These are phyloP conservation scores for Talaromyces wortmannii DNA, from an alignment of 495 filamentous ascomycete species.

Conservation along the genomic window DNA sequence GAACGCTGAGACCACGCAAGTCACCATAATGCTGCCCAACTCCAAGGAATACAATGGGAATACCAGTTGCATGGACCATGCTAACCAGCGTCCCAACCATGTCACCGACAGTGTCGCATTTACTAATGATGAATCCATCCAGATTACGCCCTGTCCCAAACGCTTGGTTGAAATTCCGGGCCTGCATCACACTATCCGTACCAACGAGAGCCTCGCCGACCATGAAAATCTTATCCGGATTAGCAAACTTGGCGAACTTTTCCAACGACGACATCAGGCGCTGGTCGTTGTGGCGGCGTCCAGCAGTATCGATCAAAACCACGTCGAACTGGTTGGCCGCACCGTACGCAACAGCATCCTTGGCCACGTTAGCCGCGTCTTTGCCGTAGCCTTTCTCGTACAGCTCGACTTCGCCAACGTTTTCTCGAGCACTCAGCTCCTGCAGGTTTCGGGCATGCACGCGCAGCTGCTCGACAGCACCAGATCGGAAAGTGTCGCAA, in stretches of 20 bases:
- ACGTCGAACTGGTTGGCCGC: conserved; percentile 75
- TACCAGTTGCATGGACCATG: conserved; percentile 95
- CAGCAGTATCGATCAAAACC: conserved; percentile 94
- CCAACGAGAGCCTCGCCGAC: conserved; percentile 96
- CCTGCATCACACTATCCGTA: conserved; percentile 89
- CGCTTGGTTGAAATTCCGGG: conserved; percentile 86
- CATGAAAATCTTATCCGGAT: conserved; percentile 98
- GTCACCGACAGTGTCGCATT: conserved; percentile 97
- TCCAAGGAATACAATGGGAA: conserved; percentile 89
- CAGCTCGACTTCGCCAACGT: conserved; percentile 70
- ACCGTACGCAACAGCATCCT: conserved; percentile 81
- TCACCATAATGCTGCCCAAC: conserved; percentile 97
- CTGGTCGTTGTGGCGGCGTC: conserved; percentile 89
- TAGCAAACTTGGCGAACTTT: conserved; percentile 93
- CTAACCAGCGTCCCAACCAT: conserved; percentile 97
- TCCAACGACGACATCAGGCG: conserved; percentile 91
- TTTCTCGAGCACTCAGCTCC: conserved; percentile 76
- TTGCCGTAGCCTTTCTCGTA: conserved; percentile 98
- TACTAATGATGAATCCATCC: conserved; percentile 96
- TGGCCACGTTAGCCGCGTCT: conserved; percentile 90
- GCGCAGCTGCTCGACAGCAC: conserved; percentile 92
- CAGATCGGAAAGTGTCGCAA: conserved; percentile 95
- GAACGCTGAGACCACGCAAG: conserved; percentile 84
- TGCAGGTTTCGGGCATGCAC: conserved; percentile 89
- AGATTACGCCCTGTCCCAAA: conserved; percentile 76